Base-by-base conservation (phyloP, 306 rosid genomes). In the Lithocarpus polystachyus region DNA sequence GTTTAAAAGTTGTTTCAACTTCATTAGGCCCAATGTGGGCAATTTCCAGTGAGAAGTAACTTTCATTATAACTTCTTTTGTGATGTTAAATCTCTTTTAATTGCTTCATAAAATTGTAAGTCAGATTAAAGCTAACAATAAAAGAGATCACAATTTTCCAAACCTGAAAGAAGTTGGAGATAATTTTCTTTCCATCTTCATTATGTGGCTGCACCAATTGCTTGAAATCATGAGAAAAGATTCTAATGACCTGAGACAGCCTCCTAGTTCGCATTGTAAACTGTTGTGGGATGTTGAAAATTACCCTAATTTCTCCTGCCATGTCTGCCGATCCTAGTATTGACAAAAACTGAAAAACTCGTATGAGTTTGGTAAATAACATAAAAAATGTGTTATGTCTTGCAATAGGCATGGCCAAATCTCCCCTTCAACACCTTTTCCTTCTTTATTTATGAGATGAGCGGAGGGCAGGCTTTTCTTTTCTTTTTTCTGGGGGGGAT, bases 251-350 rank as follows among this genome's bases (percentile, higher is more conserved):
- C 86, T 87, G 92, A 68, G 94, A 90, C 68, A 92, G 89, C 80
- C 86, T 91, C 79, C 77, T 94, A 60, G 93, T 88, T 87, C 97
- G 88, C 84, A 92, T 89, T 8, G 98, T 90, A 86, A 88, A 90
- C 53, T 92, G 92, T 82, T 90, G 97, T 56, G 94, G 96, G 77
- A 79, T 80, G 80, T 94, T 92, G 73, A 94, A 85, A 85, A 92
- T 82, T 68, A 90, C 91, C 3, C 89, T 97, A 37, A 94, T 82
- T 85, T 94, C 97, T 75, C 97, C 98, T 29, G 82, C 89, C 94
- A 89, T 77, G 73, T 86, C 82, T 80, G 89, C 88, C 79, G 96
- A 56, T 76, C 85, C 91, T 71, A 90, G 86, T 69, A 70, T 87
- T 79, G 90, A 80, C 83, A 94, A 77, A 76, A 82, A 61, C 94